Percentiles rank a stretch among this genome's conserved stretches.
Conservation (phyloP, 1,139 yeast species). For the Hyphopichia pseudoburtonii region DNA sequence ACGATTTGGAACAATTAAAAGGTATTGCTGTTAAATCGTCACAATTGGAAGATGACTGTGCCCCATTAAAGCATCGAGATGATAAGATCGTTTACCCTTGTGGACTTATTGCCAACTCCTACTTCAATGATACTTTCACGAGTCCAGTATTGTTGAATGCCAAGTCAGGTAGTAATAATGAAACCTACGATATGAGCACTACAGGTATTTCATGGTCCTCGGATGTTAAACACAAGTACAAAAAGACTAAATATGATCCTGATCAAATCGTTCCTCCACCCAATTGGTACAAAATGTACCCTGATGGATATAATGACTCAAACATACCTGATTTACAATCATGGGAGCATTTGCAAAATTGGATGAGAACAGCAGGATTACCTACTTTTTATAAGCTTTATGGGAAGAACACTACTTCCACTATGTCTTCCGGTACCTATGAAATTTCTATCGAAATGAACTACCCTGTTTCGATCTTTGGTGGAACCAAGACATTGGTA, state of each 20-base stretch:
- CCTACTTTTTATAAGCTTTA: conserved; percentile 69
- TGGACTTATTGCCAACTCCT: conserved; percentile 91
- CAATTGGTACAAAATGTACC: conserved; percentile 81
- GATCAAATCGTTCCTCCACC: conserved; percentile 91
- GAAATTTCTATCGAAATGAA: conserved; percentile 59
- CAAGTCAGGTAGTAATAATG: conserved; percentile 37
- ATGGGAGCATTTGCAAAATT: conserved; percentile 57
- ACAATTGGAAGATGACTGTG: conserved; percentile 54
- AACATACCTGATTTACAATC: conserved; percentile 68
- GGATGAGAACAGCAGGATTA: conserved; percentile 86
- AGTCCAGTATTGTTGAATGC: conserved; percentile 48
- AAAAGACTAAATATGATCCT: conserved; percentile 71
- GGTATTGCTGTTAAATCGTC: conserved; percentile 57
- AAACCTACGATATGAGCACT: conserved; percentile 61
- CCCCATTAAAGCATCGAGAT: conserved; percentile 50
- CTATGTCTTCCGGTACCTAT: conserved; percentile 58
- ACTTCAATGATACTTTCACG: conserved; percentile 81
- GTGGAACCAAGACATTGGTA: conserved; percentile 69
- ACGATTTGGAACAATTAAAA: conserved; percentile 61
- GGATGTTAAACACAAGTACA: conserved; percentile 68
- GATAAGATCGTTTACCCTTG: conserved; percentile 71
- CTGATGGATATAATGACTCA: conserved; percentile 84
- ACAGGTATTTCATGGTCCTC: conserved; percentile 85
- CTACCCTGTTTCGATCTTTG: conserved; percentile 67
- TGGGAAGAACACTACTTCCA: conserved; percentile 51